These are phyloP conservation scores for Dichotomopilus funicola DNA, from an alignment of 2,329 filamentous ascomycete genomes.

Conservation along the genomic window DNA sequence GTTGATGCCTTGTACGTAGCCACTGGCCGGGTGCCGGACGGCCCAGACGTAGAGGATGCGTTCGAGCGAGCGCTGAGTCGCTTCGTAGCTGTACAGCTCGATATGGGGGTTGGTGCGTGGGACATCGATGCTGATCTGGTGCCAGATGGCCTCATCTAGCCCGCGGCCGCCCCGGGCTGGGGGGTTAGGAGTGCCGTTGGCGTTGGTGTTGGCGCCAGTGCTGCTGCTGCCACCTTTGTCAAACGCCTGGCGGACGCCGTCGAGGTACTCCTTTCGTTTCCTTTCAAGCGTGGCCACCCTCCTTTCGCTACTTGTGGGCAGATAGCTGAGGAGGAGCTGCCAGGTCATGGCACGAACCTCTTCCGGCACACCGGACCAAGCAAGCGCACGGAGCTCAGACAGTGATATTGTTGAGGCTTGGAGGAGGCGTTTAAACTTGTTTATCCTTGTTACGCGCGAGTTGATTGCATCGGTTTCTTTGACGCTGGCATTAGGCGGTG, in stretches of 20 bases:
- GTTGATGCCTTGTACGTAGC: slow-evolving; percentile 98
- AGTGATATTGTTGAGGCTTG: slow-evolving; percentile 87
- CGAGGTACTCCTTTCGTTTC: slow-evolving; percentile 93
- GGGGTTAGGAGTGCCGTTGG: slow-evolving; percentile 13
- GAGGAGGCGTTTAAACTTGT: slow-evolving; percentile 95
- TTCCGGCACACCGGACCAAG: slow-evolving; percentile 90
- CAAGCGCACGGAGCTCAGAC: slow-evolving; percentile 72
- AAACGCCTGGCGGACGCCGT: slow-evolving; percentile 73
- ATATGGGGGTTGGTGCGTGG: slow-evolving; percentile 95
- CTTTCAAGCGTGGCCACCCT: slow-evolving; percentile 83
- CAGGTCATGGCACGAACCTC: slow-evolving; percentile 99
- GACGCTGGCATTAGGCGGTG: slow-evolving; percentile 64
- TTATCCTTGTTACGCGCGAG: slow-evolving; percentile 85
- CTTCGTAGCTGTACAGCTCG: slow-evolving; percentile 90
- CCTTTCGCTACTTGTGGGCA: slow-evolving; percentile 93
- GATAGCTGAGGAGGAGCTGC: slow-evolving; percentile 90
- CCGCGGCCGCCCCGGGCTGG: slow-evolving; percentile 38
- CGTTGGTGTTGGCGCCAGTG: slow-evolving; percentile 13
- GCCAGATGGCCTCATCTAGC: slow-evolving; percentile 95
- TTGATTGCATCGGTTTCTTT: slow-evolving; percentile 85
- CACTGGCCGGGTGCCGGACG: slow-evolving; percentile 91
- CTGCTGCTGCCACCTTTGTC: slow-evolving; percentile 51
- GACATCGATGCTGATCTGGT: slow-evolving; percentile 98
- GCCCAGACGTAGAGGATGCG: slow-evolving; percentile 97
- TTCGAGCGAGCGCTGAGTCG: slow-evolving; percentile 88